Conservation (phyloP, 352 stramenopile species). For the Phytophthora pseudosyringae region DNA sequence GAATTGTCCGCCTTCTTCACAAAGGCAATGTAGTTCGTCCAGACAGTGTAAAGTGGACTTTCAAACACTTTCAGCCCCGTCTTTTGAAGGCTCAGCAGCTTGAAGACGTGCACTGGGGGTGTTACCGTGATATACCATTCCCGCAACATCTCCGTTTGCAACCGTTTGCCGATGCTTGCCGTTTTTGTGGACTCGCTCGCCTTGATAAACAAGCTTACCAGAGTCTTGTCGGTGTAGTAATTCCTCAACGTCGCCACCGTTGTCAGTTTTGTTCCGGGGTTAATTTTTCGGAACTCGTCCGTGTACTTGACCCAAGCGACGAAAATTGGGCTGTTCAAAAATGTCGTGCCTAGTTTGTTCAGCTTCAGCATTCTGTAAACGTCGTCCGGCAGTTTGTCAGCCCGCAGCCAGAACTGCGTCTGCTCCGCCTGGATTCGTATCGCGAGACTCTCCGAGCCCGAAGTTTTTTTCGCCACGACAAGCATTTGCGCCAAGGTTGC, state of each 20-base stretch:
- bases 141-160: constrained; percentile 2
- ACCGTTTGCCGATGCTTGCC: constrained; percentile 3
- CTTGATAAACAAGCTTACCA: constrained; percentile 13
- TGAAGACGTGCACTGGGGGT: background rate
- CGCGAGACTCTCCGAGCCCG: background rate
- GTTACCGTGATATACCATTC: background rate
- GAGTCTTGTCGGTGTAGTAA: constrained; percentile 1
- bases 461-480: background rate
- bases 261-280: constrained; percentile 8
- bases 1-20: background rate
- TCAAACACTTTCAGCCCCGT: background rate
- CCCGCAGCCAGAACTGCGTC: background rate
- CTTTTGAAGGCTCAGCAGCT: background rate
- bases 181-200: constrained; percentile 8
- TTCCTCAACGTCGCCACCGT: constrained; percentile 9
- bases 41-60: constrained; percentile 4
- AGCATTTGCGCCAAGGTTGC: constrained; percentile 5
- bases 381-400: background rate
- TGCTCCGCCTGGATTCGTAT: constrained; percentile 10
- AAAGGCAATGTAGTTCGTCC: constrained; percentile 5
- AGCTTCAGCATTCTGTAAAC: constrained; percentile 13
- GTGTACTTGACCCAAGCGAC: constrained; percentile 13
- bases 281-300: constrained; percentile 17
- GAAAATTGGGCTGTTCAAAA: constrained; percentile 12
- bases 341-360: background rate